These are phyloP conservation scores for Platanus orientalis DNA, from an alignment of 164 flowering plant genomes.

Conservation along the genomic window DNA sequence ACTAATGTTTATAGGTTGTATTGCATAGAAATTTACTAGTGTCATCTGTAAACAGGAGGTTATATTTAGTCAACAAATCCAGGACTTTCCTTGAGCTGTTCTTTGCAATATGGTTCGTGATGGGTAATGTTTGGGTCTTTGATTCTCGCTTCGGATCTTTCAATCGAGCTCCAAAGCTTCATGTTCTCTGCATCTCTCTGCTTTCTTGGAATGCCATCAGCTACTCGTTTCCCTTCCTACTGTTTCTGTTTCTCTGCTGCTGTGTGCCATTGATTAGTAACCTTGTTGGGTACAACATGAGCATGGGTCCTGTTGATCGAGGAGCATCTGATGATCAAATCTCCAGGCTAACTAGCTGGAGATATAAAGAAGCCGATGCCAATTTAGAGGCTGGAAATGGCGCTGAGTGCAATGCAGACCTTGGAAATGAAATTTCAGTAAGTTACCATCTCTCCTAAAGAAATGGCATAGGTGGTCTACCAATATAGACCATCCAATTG, in stretches of 20 bases:
- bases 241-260: conserved; percentile 80
- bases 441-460: conserved; percentile 9
- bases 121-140: conserved; percentile 98
- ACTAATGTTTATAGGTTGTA: too few relatives aligned
- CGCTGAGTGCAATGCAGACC: conserved; percentile 22
- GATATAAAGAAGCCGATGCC: conserved; percentile 38
- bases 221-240: conserved; percentile 89
- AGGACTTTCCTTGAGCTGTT: conserved; percentile 75
- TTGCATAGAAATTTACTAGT: too few relatives aligned
- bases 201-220: conserved; percentile 86
- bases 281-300: conserved; percentile 87
- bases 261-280: conserved; percentile 69
- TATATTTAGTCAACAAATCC: conserved; percentile 58
- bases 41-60: conserved; percentile 42
- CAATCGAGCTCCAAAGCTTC: conserved; percentile 68
- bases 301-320: conserved; percentile 53
- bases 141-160: conserved; percentile 72
- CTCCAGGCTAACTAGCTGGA: conserved; percentile 62
- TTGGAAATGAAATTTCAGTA: conserved; percentile 42
- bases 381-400: conserved; percentile 30
- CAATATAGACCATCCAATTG: too few relatives aligned
- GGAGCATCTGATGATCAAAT: conserved; percentile 93
- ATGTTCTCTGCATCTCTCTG: conserved; percentile 66
- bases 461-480: too few relatives aligned
- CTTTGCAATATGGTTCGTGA: conserved; percentile 98